Percentiles rank a stretch among this genome's conserved stretches.
Evolutionary conservation across 768 basidiomycete species (phyloP).

Genomic region (Podaxis sp.): DNA sequence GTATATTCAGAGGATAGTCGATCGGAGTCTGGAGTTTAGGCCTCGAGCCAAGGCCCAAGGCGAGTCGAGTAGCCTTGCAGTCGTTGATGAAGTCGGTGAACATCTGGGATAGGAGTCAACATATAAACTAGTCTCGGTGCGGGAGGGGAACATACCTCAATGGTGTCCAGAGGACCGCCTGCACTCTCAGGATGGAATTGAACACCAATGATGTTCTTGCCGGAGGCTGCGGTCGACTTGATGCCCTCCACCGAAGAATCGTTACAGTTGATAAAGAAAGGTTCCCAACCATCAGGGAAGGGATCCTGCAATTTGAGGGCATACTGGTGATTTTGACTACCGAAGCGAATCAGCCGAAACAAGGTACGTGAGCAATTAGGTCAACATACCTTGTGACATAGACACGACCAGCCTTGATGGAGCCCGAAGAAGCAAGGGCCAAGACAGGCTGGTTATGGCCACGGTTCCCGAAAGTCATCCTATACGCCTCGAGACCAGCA

Average conservation of each 20-base stretch:
- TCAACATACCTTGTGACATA: slow-evolving; percentile 84
- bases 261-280: slow-evolving; percentile 99
- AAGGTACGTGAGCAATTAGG: background rate
- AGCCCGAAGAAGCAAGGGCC: slow-evolving; percentile 89
- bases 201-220: slow-evolving; percentile 94
- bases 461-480: slow-evolving; percentile 99
- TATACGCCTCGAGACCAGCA: slow-evolving; percentile 92
- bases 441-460: slow-evolving; percentile 99
- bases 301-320: slow-evolving; percentile 92
- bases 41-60: slow-evolving; percentile 22
- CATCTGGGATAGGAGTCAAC: slow-evolving; percentile 53
- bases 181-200: slow-evolving; percentile 99
- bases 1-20: slow-evolving; percentile 22
- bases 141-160: slow-evolving; percentile 61
- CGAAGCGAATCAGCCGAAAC: slow-evolving; percentile 8
- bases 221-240: slow-evolving; percentile 88
- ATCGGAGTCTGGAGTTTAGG: slow-evolving; percentile 16
- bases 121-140: background rate
- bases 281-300: slow-evolving; percentile 97
- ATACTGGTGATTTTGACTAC: slow-evolving; percentile 96
- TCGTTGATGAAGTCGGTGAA: slow-evolving; percentile 89
- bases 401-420: slow-evolving; percentile 92
- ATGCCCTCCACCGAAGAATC: slow-evolving; percentile 99
- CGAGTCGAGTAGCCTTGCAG: slow-evolving; percentile 60
- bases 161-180: slow-evolving; percentile 97